Evolutionary conservation across 257 asterid genomes (phyloP).

Genomic region (Solanum peruvianum): DNA sequence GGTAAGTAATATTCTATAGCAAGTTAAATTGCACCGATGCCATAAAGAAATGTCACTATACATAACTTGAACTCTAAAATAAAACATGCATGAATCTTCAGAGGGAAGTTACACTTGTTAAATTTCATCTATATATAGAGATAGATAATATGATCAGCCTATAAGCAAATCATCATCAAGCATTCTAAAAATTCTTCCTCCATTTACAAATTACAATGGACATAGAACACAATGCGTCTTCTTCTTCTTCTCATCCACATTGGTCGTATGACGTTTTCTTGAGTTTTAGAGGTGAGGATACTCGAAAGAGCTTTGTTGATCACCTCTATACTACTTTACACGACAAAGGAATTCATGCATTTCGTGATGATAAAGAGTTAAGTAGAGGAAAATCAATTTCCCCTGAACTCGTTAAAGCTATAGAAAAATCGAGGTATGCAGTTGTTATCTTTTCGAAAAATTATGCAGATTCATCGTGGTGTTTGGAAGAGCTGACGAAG

Average conservation of each 20-base stretch:
- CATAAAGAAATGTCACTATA: neutral
- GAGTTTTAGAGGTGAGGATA: constrained; percentile 14
- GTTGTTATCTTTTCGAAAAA: neutral
- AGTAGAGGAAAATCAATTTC: neutral
- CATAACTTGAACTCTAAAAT: neutral
- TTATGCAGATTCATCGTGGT: constrained; percentile 4
- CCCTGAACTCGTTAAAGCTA: neutral
- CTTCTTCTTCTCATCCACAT: neutral
- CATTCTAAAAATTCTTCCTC: neutral
- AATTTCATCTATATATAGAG: neutral
- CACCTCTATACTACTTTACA: neutral
- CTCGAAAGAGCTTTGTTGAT: constrained; percentile 3
- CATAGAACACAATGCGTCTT: neutral
- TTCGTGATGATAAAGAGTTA: neutral
- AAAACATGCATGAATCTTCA: neutral
- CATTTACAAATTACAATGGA: neutral
- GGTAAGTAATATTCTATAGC: too few species aligned
- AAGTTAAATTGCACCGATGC: too few species aligned
- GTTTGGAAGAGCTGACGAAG: constrained; percentile 1
- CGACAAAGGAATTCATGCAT: neutral
- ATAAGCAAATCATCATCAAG: neutral
- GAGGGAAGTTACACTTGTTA: neutral
- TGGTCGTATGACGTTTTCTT: constrained; percentile 6
- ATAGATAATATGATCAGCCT: neutral
- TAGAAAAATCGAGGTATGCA: neutral